Percentiles rank a stretch among this genome's conserved stretches.
phyloP scores from a whole-genome alignment of 176 grass and related monocot genomes.

The Poa pratensis region DNA sequence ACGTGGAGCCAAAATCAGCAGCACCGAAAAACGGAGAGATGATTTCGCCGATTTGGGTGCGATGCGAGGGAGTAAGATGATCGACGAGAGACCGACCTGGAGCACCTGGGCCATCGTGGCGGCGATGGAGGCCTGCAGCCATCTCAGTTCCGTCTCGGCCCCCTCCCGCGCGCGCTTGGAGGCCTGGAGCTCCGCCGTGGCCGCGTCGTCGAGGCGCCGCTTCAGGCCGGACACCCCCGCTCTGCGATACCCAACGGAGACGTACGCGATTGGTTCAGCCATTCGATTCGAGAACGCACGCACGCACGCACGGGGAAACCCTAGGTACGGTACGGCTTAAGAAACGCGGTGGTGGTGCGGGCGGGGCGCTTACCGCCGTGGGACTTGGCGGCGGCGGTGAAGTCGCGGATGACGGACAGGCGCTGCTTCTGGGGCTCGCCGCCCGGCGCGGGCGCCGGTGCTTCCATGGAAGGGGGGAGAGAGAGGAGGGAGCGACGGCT shows the following conservation, averaged over 20 bases:
- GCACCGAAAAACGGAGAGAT: no score
- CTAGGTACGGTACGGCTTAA: background rate
- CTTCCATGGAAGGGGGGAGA: conserved; percentile 16
- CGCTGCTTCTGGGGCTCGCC: conserved; percentile 72
- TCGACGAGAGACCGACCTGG: conserved; percentile 37
- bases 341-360: background rate
- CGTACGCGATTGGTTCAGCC: background rate
- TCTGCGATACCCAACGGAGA: conserved; percentile 30
- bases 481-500: no score
- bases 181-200: conserved; percentile 11
- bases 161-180: conserved; percentile 64
- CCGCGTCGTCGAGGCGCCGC: conserved; percentile 53
- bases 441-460: conserved; percentile 31
- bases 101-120: conserved; percentile 53
- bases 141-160: conserved; percentile 61
- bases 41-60: background rate
- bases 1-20: background rate
- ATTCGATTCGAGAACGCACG: no score
- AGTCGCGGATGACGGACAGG: conserved; percentile 76
- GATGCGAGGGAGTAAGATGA: background rate
- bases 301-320: background rate
- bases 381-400: conserved; percentile 60
- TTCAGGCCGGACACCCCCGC: conserved; percentile 63
- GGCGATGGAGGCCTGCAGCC: conserved; percentile 64
- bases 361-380: conserved; percentile 54